Evolutionary conservation across 2,329 filamentous ascomycete species (phyloP), one percentile per base, ranked within the genome.

Genomic region (Chaetomiaceae sp.): DNA sequence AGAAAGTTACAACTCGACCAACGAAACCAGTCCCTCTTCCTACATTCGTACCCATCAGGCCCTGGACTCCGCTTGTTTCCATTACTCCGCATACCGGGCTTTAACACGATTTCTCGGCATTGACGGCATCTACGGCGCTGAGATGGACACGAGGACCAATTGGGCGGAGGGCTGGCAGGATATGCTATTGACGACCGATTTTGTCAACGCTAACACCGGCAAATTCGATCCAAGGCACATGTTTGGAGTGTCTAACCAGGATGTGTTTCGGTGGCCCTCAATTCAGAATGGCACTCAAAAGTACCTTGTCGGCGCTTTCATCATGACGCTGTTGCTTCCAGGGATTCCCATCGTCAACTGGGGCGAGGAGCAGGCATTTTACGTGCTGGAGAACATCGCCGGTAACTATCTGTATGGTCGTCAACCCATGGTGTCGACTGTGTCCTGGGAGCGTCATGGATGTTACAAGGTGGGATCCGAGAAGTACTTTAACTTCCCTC

Each of bases 301-400:
- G 37, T 76, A 80, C 61, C 65, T 83, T 4, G 65, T 84, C 2
- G 81, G 74, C 2, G 69, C 77, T 11, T 84, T 81, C 60, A 74
- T 85, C 43, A 79, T 77, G 2, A 80, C 79, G 0, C 64, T 84
- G 36, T 68, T 81, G 44, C 51, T 64, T 37, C 63, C 63, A 1
- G 63, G 63, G 5, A 64, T 65, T 4, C 63, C 63, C 3, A 60
- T 65, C 4, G 51, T 84, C 27, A 79, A 82, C 14, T 86, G 80
- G 78, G 82, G 83, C 16, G 83, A 86, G 62, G 83, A 86, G 62
- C 83, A 86, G 66, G 78, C 77, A 0, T 82, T 81, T 56, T 85
- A 85, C 59, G 69, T 84, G 0, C 67, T 85, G 2, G 83, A 86
- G 62, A 84, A 79, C 54, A 84, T 82, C 0, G 82, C 82, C 4